phyloP scores from a whole-genome alignment of 2,329 filamentous ascomycete genomes.

The Talaromyces funiculosus region DNA sequence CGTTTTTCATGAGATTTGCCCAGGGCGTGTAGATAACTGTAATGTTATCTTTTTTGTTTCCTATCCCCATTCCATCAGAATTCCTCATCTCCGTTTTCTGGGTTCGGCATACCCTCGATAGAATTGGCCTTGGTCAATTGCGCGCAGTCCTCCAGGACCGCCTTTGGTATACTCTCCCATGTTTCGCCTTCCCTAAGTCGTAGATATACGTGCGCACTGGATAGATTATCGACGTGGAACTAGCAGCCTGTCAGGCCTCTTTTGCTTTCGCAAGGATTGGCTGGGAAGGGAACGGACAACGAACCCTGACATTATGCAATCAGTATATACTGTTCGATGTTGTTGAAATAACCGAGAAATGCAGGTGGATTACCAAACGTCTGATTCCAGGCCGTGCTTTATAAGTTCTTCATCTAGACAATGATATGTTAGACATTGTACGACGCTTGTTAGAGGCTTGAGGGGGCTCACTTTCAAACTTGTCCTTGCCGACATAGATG shows the following conservation, averaged over 20 bases:
- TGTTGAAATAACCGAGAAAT: neutral
- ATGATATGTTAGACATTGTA: neutral
- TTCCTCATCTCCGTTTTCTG: no score
- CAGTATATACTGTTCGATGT: conserved; percentile 2
- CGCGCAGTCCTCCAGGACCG: conserved; percentile 79
- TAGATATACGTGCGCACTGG: conserved; percentile 92
- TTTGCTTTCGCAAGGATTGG: neutral
- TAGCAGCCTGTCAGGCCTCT: conserved; percentile 30
- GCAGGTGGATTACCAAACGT: conserved; percentile 66
- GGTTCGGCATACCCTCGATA: conserved; percentile 66
- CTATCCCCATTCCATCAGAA: conserved; percentile 37
- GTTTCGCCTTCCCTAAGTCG: conserved; percentile 69
- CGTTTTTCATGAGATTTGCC: conserved; percentile 93
- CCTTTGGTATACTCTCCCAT: conserved; percentile 75
- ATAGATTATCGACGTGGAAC: conserved; percentile 98
- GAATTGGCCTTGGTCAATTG: conserved; percentile 98
- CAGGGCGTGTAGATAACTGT: conserved; percentile 97
- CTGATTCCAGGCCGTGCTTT: conserved; percentile 87
- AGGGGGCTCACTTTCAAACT: conserved; percentile 77
- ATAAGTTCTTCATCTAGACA: conserved; percentile 86
- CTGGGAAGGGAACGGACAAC: conserved; percentile 6
- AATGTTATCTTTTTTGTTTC: conserved; percentile 98
- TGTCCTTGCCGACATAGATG: conserved; percentile 97
- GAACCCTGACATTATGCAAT: conserved; percentile 15
- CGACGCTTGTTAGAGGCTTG: neutral